Conservation (phyloP, 2,329 filamentous ascomycete species). For the Ceratocystis papillata region DNA sequence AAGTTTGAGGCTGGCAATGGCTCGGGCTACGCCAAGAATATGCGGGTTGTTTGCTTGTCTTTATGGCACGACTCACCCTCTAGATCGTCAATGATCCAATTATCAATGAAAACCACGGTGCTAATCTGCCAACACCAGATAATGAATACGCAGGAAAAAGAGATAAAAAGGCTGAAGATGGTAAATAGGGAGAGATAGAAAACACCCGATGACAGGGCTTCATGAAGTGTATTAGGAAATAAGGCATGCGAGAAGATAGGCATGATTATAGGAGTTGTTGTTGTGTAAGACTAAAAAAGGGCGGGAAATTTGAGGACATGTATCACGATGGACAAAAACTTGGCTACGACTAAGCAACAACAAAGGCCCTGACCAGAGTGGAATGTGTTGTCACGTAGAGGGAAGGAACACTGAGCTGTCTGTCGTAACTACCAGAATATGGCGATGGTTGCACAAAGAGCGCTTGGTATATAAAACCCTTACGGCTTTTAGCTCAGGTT, state of each 20-base stretch:
- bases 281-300: neutral
- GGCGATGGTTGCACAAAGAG: neutral
- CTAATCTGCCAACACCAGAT: neutral
- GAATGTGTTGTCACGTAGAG: neutral
- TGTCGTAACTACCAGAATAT: neutral
- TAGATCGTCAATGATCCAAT: neutral
- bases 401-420: neutral
- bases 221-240: neutral
- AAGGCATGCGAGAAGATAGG: neutral
- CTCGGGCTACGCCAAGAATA: neutral
- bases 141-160: neutral
- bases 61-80: neutral
- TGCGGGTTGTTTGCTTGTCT: neutral
- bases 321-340: neutral
- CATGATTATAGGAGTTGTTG: slow-evolving; percentile 2
- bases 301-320: neutral
- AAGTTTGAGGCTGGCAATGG: neutral
- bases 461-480: neutral
- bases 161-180: slow-evolving; percentile 4
- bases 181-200: neutral
- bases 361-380: neutral
- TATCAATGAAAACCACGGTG: neutral
- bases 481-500: neutral
- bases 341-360: neutral
- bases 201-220: neutral